Evolutionary conservation across 78 protist genomes (phyloP), one percentile per base, ranked within the genome.

Genomic region (Cyanophora paradoxa): DNA sequence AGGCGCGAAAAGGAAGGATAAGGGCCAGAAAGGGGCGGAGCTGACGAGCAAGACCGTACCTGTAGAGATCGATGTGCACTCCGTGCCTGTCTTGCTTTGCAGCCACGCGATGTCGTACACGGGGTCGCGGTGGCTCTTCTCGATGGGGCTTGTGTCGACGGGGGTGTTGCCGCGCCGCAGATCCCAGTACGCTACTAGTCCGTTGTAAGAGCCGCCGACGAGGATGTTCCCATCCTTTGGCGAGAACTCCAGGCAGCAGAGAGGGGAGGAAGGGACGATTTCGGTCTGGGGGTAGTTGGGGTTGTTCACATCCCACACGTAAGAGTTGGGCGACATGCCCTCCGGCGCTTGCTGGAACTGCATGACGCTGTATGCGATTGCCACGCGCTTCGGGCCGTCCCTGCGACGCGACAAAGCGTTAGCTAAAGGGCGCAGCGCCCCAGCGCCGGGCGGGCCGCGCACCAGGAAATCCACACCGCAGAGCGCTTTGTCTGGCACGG

Each of bases 151-250:
- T 20, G 36, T 46, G 0, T 77, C 81, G 26, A 31, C 31, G 56
- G 86, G 42, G n/a, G 14, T 0, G 3, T 71, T 0, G 20, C 85
- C 87, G 65, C 78, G 67, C 28, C 92, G 65, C 48, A 76, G 59
- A 70, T 86, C 92, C 87, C 87, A 91, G 19, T 48, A 66, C 41
- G 75, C 68, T 17, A 87, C 11, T 1, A 82, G 42, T 0, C 95
- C 95, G 76, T 91, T 91, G 79, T 84, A 81, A 31, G 69, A 78
- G 39, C 95, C 95, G 19, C 95, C 92, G n/a, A 78, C 75, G 40
- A 91, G 37, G 41, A 81, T 7, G 80, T 84, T 76, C 4, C 86
- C 36, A 56, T 91, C 95, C 78, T 87, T 87, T 6, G 84, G 86
- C 77, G 83, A 82, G 78, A 82, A 91, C 84, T 77, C 67, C 39